Conservation (phyloP, 2,329 filamentous ascomycete species). For the Paracoccidioides brasiliensis region DNA sequence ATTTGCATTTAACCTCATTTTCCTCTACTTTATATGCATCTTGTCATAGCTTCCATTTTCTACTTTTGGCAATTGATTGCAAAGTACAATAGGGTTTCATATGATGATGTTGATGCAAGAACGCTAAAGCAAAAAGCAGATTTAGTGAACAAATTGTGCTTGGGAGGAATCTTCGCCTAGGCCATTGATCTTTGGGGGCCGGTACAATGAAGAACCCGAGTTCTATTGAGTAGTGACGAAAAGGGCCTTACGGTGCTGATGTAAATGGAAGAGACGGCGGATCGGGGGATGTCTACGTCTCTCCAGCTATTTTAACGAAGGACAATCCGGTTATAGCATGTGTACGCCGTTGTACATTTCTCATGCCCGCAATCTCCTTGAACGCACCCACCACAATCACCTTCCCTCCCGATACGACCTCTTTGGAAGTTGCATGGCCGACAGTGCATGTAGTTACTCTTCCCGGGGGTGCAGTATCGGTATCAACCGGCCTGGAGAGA, state of each 20-base stretch:
- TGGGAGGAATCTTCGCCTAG: conserved; percentile 18
- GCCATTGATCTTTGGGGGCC: conserved; percentile 4
- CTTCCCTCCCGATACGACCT: conserved; percentile 11
- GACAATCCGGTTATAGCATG: conserved; percentile 8
- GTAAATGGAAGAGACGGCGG: conserved; percentile 4
- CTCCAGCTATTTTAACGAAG: conserved; percentile 10
- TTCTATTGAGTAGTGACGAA: neutral
- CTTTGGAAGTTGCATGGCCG: conserved; percentile 10
- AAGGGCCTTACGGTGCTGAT: conserved; percentile 5
- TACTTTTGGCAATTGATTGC: neutral
- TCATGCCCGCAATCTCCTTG: conserved; percentile 10
- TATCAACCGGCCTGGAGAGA: conserved; percentile 3
- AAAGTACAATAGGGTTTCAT: conserved; percentile 11
- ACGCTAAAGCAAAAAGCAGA: conserved; percentile 24
- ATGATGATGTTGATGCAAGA: conserved; percentile 24
- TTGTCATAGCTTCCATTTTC: neutral
- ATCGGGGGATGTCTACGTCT: conserved; percentile 11
- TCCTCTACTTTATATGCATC: neutral
- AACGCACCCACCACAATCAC: conserved; percentile 8
- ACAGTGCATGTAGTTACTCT: conserved; percentile 5
- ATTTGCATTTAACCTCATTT: neutral
- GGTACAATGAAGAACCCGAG: conserved; percentile 4
- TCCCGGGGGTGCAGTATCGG: conserved; percentile 7
- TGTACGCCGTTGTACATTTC: conserved; percentile 12
- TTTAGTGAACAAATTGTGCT: conserved; percentile 19